Evolutionary conservation across 805 yeast species (phyloP).

Genomic region (Myxozyma geophila): DNA sequence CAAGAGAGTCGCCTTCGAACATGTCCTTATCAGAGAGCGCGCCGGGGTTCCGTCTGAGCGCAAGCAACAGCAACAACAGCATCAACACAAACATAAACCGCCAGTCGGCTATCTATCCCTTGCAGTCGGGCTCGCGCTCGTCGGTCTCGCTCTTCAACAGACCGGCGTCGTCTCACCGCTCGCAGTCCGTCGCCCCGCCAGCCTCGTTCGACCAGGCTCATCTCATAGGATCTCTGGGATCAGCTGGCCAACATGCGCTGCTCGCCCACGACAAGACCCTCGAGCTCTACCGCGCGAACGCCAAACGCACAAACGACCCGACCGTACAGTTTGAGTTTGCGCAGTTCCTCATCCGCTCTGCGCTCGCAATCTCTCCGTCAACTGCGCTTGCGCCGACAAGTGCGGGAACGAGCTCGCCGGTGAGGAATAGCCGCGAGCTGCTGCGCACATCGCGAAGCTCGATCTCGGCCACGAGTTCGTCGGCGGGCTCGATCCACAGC

Average conservation of each 20-base stretch:
- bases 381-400: not conserved
- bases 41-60: not conserved
- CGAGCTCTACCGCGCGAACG: constrained; percentile 84
- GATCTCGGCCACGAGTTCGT: constrained; percentile 10
- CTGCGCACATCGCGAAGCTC: constrained; percentile 15
- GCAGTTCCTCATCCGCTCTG: constrained; percentile 85
- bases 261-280: constrained; percentile 81
- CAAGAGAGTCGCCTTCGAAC: constrained; percentile 19
- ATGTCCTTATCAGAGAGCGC: constrained; percentile 7
- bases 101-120: not conserved
- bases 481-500: constrained; percentile 6
- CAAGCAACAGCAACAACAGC: not conserved
- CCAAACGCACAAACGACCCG: constrained; percentile 83
- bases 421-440: not conserved
- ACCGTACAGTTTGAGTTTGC: constrained; percentile 88
- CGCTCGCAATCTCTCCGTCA: constrained; percentile 49
- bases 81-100: too few species aligned
- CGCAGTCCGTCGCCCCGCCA: constrained; percentile 29
- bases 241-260: constrained; percentile 44
- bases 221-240: constrained; percentile 29
- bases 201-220: constrained; percentile 34
- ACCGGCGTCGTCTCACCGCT: constrained; percentile 9
- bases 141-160: constrained; percentile 8
- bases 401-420: not conserved
- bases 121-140: constrained; percentile 21